phyloP scores from a whole-genome alignment of 805 yeast species.

The Zygosaccharomyces bisporus region DNA sequence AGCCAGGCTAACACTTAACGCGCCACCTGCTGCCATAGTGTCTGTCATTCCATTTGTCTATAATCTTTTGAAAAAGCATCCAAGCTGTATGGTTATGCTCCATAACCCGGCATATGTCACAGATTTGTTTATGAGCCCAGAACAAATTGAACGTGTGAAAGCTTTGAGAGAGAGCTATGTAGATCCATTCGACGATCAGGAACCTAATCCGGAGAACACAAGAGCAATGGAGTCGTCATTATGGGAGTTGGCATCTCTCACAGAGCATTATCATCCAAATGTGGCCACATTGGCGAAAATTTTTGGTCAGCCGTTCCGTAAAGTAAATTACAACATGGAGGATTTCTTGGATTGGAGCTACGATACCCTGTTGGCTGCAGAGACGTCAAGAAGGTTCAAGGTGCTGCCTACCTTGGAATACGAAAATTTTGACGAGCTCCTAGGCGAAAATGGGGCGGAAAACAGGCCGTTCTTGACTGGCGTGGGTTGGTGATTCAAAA shows the following conservation, averaged over 20 bases:
- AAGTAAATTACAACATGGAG: conserved; percentile 82
- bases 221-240: conserved; percentile 79
- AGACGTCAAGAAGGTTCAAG: conserved; percentile 58
- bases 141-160: conserved; percentile 28
- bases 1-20: conserved; percentile 66
- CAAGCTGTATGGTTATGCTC: conserved; percentile 85
- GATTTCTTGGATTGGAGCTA: conserved; percentile 94
- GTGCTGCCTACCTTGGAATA: conserved; percentile 76
- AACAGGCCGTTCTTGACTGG: conserved; percentile 19
- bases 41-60: conserved; percentile 86
- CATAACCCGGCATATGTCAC: conserved; percentile 45
- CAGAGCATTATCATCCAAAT: conserved; percentile 90
- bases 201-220: conserved; percentile 71
- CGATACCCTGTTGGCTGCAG: conserved; percentile 58
- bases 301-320: conserved; percentile 84
- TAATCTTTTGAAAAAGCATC: conserved; percentile 85
- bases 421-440: conserved; percentile 38
- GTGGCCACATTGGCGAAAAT: conserved; percentile 88
- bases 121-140: conserved; percentile 26
- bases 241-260: conserved; percentile 84
- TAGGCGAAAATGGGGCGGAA: conserved; percentile 13
- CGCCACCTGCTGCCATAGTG: conserved; percentile 88
- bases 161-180: conserved; percentile 30
- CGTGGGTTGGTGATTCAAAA: conserved; percentile 33
- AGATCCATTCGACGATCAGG: conserved; percentile 67